Base-by-base conservation (phyloP, 805 yeast genomes). In the Suhomyces pyralidae region DNA sequence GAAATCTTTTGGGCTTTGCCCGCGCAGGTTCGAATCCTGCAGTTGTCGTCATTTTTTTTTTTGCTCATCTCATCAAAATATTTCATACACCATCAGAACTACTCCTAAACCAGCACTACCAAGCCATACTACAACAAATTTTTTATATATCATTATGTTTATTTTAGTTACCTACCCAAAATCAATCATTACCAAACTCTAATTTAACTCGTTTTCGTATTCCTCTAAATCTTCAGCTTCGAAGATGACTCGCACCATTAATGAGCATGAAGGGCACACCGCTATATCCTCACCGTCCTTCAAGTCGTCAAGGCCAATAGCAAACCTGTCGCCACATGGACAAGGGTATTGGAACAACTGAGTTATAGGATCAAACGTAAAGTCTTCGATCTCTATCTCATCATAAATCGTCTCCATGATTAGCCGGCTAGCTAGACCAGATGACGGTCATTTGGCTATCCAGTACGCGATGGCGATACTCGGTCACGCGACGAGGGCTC, bases 261-360 rank as follows among this genome's bases (percentile, higher is more conserved):
- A 75, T 19, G 96, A 88, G 71, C 99, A 94, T 51, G 96, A 86
- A 26, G 99, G 99, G 69, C 99, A 94, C 15, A 93, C 96, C 0
- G 99, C 99, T 28, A 90, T 84, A 55, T 90, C 91, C 61, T 90
- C 96, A 7, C 97, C 99, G 60, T 91, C 97, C 55, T 78, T 76
- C 68, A 94, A 76, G 65, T 94, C 99, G 61, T 87, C 94, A 48
- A 91, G 76, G 28, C 82, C 77, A 25, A 94, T 88, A 64, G 93
- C 96, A 70, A 94, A 94, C 63, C 84, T 79, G 69, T 94, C 99
- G 8, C 99, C 99, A 70, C 99, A 94, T 1, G 99, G 99, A 76
- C 99, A 94, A 3, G 99, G 99, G 63, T 92, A 93, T 48, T 90
- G 87, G 71, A 92, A 90, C 24, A 90, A 70, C 67, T 88, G 91